Evolutionary conservation across 1,284 basidiomycete genomes (phyloP).

Genomic region (Leccinum subrobustum): DNA sequence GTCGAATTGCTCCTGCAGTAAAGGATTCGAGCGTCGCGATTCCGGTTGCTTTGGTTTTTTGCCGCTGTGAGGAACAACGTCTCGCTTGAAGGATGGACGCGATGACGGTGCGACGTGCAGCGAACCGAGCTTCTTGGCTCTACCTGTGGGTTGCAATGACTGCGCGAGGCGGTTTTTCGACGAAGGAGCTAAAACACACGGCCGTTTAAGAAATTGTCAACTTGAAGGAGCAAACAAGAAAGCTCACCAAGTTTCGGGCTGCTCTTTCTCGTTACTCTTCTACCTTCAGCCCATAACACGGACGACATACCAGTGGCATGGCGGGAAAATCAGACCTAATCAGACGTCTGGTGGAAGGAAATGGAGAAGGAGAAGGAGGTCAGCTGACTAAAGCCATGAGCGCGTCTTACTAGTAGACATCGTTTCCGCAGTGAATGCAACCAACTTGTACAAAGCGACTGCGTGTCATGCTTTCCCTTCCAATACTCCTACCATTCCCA

Average conservation of each 20-base stretch:
- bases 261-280: conserved; percentile 17
- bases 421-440: background rate
- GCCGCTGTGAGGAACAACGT: conserved; percentile 30
- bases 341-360: too few species aligned
- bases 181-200: conserved; percentile 12
- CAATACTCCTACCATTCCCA: conserved; percentile 27
- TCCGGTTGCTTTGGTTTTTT: conserved; percentile 8
- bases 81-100: conserved; percentile 25
- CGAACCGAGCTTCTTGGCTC: conserved; percentile 30
- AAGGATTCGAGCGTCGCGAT: conserved; percentile 25
- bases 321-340: too few species aligned
- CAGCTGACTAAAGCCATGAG: too few species aligned
- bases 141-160: conserved; percentile 34
- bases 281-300: conserved; percentile 6
- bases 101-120: conserved; percentile 34
- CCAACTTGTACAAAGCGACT: background rate
- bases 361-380: too few species aligned
- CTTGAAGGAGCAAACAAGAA: background rate
- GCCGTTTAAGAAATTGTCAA: background rate
- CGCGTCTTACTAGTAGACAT: too few species aligned
- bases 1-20: conserved; percentile 41
- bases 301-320: conserved; percentile 1
- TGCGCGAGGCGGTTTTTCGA: conserved; percentile 39
- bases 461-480: background rate
- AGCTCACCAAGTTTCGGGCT: conserved; percentile 17